A percentile compares a stretch with the other conserved stretches of the same genome.
phyloP scores from a whole-genome alignment of 768 basidiomycete species.

The Pleurotus salmoneostramineus region DNA sequence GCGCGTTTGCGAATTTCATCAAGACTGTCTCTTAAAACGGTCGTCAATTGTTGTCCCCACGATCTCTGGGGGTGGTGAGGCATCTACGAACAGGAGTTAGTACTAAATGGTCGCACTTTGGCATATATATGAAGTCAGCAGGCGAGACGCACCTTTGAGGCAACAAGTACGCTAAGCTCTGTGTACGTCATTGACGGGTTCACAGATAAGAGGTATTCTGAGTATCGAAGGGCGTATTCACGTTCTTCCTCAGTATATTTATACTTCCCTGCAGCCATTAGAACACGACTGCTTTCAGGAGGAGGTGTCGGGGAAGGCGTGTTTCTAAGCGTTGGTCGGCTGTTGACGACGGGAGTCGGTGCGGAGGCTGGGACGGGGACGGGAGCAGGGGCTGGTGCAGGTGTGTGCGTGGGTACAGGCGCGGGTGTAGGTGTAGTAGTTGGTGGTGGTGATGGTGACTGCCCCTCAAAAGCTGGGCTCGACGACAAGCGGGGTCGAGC shows the following conservation, averaged over 20 bases:
- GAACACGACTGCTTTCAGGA: conserved; percentile 23
- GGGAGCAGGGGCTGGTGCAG: not conserved
- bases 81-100: conserved; percentile 36
- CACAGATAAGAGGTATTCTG: conserved; percentile 38
- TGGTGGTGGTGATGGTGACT: too few relatives aligned
- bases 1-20: conserved; percentile 47
- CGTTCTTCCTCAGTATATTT: conserved; percentile 48
- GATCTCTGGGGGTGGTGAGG: conserved; percentile 51
- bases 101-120: too few relatives aligned
- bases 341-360: not conserved
- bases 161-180: conserved; percentile 33
- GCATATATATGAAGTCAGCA: too few relatives aligned
- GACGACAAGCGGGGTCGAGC: not conserved
- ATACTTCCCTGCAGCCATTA: conserved; percentile 26
- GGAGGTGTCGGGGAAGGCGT: conserved; percentile 45
- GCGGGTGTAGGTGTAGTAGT: too few relatives aligned
- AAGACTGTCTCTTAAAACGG: conserved; percentile 28
- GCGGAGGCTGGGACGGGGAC: not conserved
- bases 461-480: too few relatives aligned
- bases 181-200: conserved; percentile 40
- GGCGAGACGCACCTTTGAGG: conserved; percentile 39
- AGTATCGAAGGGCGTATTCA: conserved; percentile 42
- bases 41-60: conserved; percentile 41
- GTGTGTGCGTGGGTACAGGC: too few relatives aligned
- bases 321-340: not conserved